Base-by-base conservation (phyloP, 2,329 filamentous ascomycete genomes). In the Trichoderma aggressivum region DNA sequence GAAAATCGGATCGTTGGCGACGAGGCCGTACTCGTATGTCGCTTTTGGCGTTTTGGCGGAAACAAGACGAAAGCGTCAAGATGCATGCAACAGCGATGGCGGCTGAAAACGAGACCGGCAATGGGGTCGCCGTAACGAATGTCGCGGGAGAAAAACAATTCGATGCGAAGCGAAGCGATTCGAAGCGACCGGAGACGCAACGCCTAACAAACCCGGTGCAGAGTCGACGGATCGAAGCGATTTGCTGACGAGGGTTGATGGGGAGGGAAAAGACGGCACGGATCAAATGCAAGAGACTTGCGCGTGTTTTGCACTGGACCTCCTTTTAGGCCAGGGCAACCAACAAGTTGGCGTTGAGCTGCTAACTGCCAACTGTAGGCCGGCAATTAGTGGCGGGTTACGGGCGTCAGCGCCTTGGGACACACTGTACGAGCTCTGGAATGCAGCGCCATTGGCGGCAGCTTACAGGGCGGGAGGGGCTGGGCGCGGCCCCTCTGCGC, bases 281-380 rank as follows among this genome's bases (percentile, higher is more conserved):
- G 16, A 32, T 47, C 14, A 21, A 18, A 28, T 28, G 4, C n/a
- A n/a, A 2, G 10, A 7, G 11, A 21, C 32, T n/a, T 60, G 58
- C 53, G 67, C 58, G 61, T 70, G 50, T 65, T 65, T 70, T 50
- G 60, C 26, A 43, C 36, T 4, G 18, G 7, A 50, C 32, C 60
- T 63, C 68, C 61, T 70, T 70, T 65, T 64, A 47, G 68, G 55
- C 53, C 61, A 70, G 68, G 60, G 66, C 56, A 59, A 50, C 47
- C 18, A 24, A 24, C n/a, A 50, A 50, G n/a, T 2, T 50, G 47
- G 47, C 47, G 47, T 50, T 50, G 47, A 50, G 47, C 47, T 50
- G 47, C 47, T 53, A 21, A 24, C 21, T 21, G 47, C 24, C n/a
- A n/a, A 28, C 26, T 28, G 26, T 28, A 24, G 47, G 43, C 43